phyloP scores from a whole-genome alignment of 148 eudicot species.

The Mesembryanthemum crystallinum region DNA sequence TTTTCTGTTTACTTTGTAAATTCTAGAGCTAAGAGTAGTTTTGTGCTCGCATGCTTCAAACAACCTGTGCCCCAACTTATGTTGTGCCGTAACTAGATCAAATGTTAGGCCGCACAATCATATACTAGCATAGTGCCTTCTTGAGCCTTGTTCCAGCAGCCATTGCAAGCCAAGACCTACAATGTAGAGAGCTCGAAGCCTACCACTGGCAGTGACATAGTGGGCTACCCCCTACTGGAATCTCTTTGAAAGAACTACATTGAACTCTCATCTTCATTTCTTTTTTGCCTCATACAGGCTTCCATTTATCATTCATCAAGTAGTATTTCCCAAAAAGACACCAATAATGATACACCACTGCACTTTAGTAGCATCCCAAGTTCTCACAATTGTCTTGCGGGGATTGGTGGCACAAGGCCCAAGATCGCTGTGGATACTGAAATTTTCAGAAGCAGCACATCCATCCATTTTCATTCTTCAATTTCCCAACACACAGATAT shows the following conservation, averaged over 20 bases:
- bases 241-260: slow-evolving; percentile 4
- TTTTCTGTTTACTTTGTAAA: no score
- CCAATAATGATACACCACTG: slow-evolving; percentile 6
- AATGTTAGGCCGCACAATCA: no score
- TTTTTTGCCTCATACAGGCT: neutral
- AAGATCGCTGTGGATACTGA: neutral
- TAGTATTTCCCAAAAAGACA: slow-evolving; percentile 1
- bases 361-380: neutral
- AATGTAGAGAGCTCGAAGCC: neutral
- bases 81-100: no score
- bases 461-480: neutral
- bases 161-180: neutral
- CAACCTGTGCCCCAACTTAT: no score
- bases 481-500: neutral
- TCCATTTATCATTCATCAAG: neutral
- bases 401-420: neutral
- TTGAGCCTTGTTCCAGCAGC: neutral
- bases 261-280: no score
- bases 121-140: neutral
- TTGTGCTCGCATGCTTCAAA: no score
- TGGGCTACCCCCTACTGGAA: no score
- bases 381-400: neutral
- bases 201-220: neutral
- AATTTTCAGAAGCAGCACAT: neutral
- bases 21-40: no score